phyloP scores from a whole-genome alignment of 768 basidiomycete species.

The Boletus vinaceobasis region DNA sequence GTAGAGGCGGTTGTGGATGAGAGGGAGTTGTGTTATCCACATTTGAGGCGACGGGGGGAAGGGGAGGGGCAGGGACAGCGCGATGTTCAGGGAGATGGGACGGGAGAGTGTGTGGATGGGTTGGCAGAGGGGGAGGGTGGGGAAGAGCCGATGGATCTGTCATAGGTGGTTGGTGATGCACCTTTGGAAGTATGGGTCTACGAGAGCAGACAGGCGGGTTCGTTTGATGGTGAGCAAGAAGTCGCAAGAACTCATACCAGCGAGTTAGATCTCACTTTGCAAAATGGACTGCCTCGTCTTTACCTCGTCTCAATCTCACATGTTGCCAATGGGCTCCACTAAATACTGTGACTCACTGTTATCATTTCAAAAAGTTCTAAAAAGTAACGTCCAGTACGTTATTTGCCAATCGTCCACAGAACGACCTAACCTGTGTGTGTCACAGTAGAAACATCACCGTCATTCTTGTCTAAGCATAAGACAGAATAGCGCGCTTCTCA shows the following conservation, averaged over 20 bases:
- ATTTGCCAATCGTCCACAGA: conserved; percentile 7
- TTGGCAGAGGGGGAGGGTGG: conserved; percentile 36
- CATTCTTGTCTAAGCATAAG: too few relatives aligned
- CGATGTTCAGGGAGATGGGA: neutral
- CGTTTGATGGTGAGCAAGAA: too few relatives aligned
- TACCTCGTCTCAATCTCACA: too few relatives aligned
- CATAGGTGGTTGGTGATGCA: conserved; percentile 3
- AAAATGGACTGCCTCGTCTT: too few relatives aligned
- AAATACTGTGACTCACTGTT: neutral
- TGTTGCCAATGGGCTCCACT: too few relatives aligned
- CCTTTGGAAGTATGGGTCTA: too few relatives aligned
- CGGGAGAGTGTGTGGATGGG: neutral
- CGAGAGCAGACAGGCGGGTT: too few relatives aligned
- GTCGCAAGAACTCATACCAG: too few relatives aligned
- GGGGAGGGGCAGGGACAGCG: neutral
- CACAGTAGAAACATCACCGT: neutral
- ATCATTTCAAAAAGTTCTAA: too few relatives aligned
- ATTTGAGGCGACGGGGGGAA: conserved; percentile 7
- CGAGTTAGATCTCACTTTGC: too few relatives aligned
- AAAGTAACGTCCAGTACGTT: conserved; percentile 4
- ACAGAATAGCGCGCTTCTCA: conserved; percentile 18
- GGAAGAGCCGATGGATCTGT: conserved; percentile 42
- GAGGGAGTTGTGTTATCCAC: conserved; percentile 59
- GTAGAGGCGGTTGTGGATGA: neutral
- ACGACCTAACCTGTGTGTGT: conserved; percentile 7